Evolutionary conservation across 176 grass and related monocot species (phyloP).

Genomic region (Aegilops speltoides): DNA sequence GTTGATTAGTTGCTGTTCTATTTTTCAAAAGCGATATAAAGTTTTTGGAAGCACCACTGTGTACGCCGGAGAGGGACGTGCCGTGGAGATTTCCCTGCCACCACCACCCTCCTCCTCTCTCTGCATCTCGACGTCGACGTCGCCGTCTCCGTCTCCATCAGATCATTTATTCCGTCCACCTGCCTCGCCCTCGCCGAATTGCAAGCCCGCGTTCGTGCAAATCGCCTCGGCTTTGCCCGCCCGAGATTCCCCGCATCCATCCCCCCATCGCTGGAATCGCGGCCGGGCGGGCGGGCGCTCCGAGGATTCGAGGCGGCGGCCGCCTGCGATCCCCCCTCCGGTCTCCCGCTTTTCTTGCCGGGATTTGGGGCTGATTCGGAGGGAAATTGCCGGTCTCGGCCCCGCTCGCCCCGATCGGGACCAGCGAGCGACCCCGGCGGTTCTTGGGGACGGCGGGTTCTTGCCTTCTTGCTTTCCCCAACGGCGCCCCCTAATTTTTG

Average conservation of each 20-base stretch:
- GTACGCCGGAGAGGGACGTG: constrained; percentile 8
- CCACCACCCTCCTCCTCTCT: not conserved
- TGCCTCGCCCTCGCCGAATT: constrained; percentile 23
- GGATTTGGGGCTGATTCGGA: constrained; percentile 29
- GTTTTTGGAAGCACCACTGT: constrained; percentile 25
- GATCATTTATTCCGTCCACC: constrained; percentile 51
- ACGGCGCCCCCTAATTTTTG: not conserved
- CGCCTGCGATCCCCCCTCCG: not conserved
- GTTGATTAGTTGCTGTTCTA: not conserved
- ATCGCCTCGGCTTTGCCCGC: constrained; percentile 24
- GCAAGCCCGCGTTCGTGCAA: constrained; percentile 30
- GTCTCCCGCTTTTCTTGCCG: constrained; percentile 4
- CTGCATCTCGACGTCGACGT: constrained; percentile 45
- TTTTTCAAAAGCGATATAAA: not conserved
- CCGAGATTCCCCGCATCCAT: constrained; percentile 23
- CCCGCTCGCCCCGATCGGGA: constrained; percentile 10
- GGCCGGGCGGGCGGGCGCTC: not conserved
- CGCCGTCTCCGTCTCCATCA: constrained; percentile 30
- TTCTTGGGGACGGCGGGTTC: constrained; percentile 24
- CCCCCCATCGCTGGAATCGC: constrained; percentile 34
- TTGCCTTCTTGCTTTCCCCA: not conserved
- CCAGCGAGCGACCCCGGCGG: constrained; percentile 23
- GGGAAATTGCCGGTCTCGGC: constrained; percentile 5
- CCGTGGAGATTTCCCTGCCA: constrained; percentile 41
- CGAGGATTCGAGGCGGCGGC: constrained; percentile 32